Conservation (phyloP, 495 filamentous ascomycete species). For the Aeminium ludgeri region DNA sequence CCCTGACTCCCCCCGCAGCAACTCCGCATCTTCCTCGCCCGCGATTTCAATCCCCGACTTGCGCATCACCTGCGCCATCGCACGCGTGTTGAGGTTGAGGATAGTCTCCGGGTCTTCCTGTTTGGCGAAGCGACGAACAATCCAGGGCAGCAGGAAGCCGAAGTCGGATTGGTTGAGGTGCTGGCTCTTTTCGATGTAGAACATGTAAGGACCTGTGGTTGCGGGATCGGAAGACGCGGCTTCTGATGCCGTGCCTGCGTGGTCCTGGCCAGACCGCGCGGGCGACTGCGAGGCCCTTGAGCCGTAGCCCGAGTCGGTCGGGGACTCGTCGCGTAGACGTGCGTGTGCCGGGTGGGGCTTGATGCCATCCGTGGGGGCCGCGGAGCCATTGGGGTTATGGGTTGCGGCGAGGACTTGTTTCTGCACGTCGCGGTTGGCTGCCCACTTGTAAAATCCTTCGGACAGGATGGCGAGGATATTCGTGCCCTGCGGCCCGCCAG, state of each 20-base stretch:
- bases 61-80: slow-evolving; percentile 44
- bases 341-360: slow-evolving; percentile 8
- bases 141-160: slow-evolving; percentile 55
- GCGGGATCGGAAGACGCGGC: background rate
- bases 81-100: slow-evolving; percentile 45
- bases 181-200: slow-evolving; percentile 43
- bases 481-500: slow-evolving; percentile 29
- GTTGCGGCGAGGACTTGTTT: slow-evolving; percentile 36
- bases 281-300: slow-evolving; percentile 3
- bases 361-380: slow-evolving; percentile 5
- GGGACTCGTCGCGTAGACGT: slow-evolving; percentile 8
- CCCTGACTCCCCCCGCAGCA: slow-evolving; percentile 1
- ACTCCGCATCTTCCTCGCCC: slow-evolving; percentile 23
- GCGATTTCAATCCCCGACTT: slow-evolving; percentile 34
- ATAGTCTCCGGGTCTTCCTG: slow-evolving; percentile 44
- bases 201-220: slow-evolving; percentile 26
- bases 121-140: slow-evolving; percentile 40
- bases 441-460: slow-evolving; percentile 57
- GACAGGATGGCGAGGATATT: slow-evolving; percentile 48
- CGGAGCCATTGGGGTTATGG: slow-evolving; percentile 8
- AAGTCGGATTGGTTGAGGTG: slow-evolving; percentile 66
- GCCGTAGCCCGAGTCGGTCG: slow-evolving; percentile 12
- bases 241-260: background rate
- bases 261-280: background rate
- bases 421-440: slow-evolving; percentile 40